Evolutionary conservation across 345 rosid species (phyloP).

Genomic region (Erucastrum elatum): DNA sequence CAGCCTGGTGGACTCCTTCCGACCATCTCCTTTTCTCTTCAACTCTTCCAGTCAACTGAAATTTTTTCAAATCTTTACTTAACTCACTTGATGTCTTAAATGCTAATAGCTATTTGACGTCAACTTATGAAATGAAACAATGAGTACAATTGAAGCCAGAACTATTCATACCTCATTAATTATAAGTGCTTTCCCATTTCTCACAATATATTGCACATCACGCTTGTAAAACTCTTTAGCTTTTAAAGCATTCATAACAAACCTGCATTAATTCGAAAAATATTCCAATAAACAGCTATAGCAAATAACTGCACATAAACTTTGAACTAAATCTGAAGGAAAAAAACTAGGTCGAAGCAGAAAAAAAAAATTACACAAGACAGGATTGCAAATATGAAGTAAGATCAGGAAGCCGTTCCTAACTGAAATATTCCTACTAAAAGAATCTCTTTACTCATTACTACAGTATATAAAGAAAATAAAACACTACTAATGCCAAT

Average conservation of each 20-base stretch:
- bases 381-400: not conserved
- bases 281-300: constrained; percentile 4
- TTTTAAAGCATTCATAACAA: constrained; percentile 92
- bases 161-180: constrained; percentile 78
- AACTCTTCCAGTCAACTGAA: constrained; percentile 94
- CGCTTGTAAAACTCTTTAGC: constrained; percentile 94
- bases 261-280: constrained; percentile 48
- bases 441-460: not conserved
- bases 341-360: not conserved
- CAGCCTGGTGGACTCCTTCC: constrained; percentile 96
- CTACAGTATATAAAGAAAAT: not conserved
- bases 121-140: constrained; percentile 9
- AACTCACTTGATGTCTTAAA: too few species aligned
- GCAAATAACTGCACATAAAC: constrained; percentile 10
- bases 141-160: constrained; percentile 4
- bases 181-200: constrained; percentile 89
- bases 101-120: not conserved
- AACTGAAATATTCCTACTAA: not conserved
- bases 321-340: not conserved
- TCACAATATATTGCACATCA: constrained; percentile 89
- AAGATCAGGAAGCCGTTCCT: constrained; percentile 1
- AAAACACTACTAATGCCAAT: constrained; percentile 4
- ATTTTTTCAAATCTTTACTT: too few species aligned
- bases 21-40: constrained; percentile 99
- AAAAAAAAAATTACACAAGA: not conserved